Evolutionary conservation across 2,329 filamentous ascomycete genomes (phyloP), one percentile per base, ranked within the genome.

Genomic region (Juglanconis sp.): DNA sequence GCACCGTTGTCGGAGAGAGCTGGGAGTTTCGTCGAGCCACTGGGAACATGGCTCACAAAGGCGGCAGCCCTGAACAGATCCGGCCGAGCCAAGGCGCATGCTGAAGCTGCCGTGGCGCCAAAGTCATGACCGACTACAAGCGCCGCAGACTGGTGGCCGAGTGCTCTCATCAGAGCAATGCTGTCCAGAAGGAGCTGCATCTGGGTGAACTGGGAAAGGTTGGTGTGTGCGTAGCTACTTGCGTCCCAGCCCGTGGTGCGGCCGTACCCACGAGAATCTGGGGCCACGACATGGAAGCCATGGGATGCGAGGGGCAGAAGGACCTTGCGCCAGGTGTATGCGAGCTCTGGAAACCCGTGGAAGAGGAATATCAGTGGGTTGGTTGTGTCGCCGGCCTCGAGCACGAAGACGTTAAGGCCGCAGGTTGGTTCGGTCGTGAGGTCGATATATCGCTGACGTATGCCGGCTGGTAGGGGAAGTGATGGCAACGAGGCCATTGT

Each of bases 261-360:
- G 10, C 87, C 87, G 64, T 88, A 90, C 7, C 87, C 87, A 53
- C 87, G 80, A 66, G 88, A 86, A 66, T 91, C 87, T 40, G 84
- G 83, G 1, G 87, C 87, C 2, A 90, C 82, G 56, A 87, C 86
- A 68, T 87, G 81, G 72, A 85, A 90, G 34, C 87, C 87, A 5
- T 79, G 76, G 0, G 73, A 71, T 5, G 87, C 83, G n/a, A 91
- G 75, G 0, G 74, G 69, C 6, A 81, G 79, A 66, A 90, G 78
- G 40, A 89, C 73, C 59, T 86, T 84, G 55, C 87, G 83, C 86
- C 87, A 90, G 51, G 87, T 89, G 70, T 82, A 90, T 34, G 87
- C 85, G 2, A 90, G 76, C 68, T 90, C 87, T 1, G 87, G 87
- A 64, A 84, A 90, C 42, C 87, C 87, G 71, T 89, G 87, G 52